Evolutionary conservation across 2,329 filamentous ascomycete species (phyloP), one percentile per base, ranked within the genome.

Genomic region (Tricladium varicosporioides): DNA sequence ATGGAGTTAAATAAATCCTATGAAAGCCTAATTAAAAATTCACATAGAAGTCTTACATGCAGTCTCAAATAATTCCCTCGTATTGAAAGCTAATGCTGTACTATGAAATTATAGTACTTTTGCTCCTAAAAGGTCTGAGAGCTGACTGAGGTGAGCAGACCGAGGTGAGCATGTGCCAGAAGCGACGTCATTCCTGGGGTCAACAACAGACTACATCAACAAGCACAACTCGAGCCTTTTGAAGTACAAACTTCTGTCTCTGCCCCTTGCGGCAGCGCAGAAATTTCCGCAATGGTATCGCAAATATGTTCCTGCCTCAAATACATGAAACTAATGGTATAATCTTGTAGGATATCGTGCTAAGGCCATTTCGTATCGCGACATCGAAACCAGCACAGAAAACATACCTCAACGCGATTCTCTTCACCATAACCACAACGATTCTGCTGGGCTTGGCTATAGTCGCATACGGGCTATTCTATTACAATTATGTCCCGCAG

Each of bases 401-500:
- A 65, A 81, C 84, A 31, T 90, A 89, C 69, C 71, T 90, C 48
- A 82, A 82, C 57, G 83, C 72, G 1, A 54, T 73, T 46, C 67
- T 75, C 18, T 68, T 73, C 43, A 49, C 64, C 45, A 64, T 67
- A 51, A 77, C 84, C 18, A 80, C 80, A 2, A 63, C 80, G 14
- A 62, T 81, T 43, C 78, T 90, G 51, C 73, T 88, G 45, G 77
- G 75, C 40, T 70, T 84, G 16, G 85, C 87, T 5, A 72, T 80
- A 5, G 67, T 82, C 42, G 84, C 85, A 33, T 90, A 89, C 69
- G 75, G 77, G 36, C 73, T 86, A 15, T 89, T 91, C 74, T 90
- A 90, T 75, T 79, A 80, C 71, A 80, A 79, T 60, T 89, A 85
- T 72, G 82, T 91, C 18, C 87, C 87, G 0, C 80, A 83, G 52